Percentiles rank a stretch among this genome's conserved stretches.
Evolutionary conservation across 164 flowering plant genomes (phyloP).

Genomic region (Dillenia suffruticosa): DNA sequence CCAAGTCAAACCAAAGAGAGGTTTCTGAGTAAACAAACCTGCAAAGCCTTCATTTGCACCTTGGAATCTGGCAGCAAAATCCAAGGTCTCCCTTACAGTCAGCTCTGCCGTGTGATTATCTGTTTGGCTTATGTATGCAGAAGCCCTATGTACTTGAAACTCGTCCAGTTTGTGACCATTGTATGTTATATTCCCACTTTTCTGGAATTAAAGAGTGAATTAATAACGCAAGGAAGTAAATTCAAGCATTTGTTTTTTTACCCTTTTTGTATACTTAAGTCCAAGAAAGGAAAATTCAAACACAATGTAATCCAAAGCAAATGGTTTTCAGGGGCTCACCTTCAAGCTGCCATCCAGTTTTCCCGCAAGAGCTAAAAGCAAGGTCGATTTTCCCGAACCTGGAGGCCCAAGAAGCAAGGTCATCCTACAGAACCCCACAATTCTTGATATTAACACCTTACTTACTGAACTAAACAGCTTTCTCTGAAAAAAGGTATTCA

Average conservation of each 20-base stretch:
- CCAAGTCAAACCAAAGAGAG: neutral
- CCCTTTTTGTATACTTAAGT: neutral
- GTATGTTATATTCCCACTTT: constrained; percentile 64
- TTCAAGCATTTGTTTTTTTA: neutral
- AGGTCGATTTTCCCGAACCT: constrained; percentile 78
- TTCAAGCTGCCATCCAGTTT: constrained; percentile 53
- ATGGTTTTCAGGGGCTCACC: constrained; percentile 34
- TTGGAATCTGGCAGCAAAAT: constrained; percentile 89
- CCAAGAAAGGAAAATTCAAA: neutral
- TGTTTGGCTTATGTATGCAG: constrained; percentile 86
- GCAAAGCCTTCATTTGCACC: constrained; percentile 66
- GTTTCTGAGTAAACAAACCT: constrained; percentile 34
- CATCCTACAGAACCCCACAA: constrained; percentile 48
- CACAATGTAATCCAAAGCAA: neutral
- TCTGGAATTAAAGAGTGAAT: constrained; percentile 29
- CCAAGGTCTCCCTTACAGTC: constrained; percentile 85
- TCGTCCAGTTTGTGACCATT: constrained; percentile 61
- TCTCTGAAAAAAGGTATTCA: too few species aligned
- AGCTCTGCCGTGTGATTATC: constrained; percentile 85
- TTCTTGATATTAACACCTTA: neutral
- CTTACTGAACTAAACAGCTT: too few species aligned
- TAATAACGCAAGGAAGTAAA: neutral
- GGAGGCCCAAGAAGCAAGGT: constrained; percentile 93
- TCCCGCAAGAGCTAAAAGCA: constrained; percentile 73
- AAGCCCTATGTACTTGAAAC: constrained; percentile 60